Conservation (phyloP, 768 basidiomycete species). For the Tremella mesenterica region DNA sequence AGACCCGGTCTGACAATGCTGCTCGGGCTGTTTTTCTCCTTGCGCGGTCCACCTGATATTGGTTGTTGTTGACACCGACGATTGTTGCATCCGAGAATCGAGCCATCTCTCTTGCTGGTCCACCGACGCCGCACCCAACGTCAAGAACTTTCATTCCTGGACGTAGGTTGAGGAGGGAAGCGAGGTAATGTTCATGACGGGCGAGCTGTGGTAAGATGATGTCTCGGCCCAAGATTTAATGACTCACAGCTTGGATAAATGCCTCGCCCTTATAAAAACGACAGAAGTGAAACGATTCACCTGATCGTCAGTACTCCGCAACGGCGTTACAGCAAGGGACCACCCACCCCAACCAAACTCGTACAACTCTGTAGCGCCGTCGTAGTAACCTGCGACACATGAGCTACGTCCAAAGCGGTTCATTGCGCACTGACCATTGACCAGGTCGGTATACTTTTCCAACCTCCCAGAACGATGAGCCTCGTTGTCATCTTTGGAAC, state of each 20-base stretch:
- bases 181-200: conserved; percentile 95
- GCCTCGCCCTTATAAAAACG: conserved; percentile 81
- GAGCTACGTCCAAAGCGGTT: conserved; percentile 1
- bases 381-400: conserved; percentile 68
- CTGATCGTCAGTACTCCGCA: conserved; percentile 50
- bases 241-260: conserved; percentile 43
- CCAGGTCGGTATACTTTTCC: conserved; percentile 79
- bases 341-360: conserved; percentile 59
- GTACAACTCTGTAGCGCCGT: conserved; percentile 89
- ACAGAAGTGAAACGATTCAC: conserved; percentile 86
- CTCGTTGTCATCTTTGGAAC: conserved; percentile 59
- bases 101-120: conserved; percentile 91
- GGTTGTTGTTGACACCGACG: conserved; percentile 89
- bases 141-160: conserved; percentile 94
- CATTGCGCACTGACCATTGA: conserved; percentile 84
- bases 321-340: neutral
- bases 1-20: conserved; percentile 66
- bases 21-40: conserved; percentile 67
- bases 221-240: neutral
- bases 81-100: conserved; percentile 77
- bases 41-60: conserved; percentile 85
- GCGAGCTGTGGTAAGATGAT: conserved; percentile 50
- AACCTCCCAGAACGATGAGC: conserved; percentile 64
- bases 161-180: conserved; percentile 69
- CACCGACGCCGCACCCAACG: conserved; percentile 96